Percentiles rank a stretch among this genome's conserved stretches.
Conservation (phyloP, 805 yeast genomes). For the Metahyphopichia silvanorum region DNA sequence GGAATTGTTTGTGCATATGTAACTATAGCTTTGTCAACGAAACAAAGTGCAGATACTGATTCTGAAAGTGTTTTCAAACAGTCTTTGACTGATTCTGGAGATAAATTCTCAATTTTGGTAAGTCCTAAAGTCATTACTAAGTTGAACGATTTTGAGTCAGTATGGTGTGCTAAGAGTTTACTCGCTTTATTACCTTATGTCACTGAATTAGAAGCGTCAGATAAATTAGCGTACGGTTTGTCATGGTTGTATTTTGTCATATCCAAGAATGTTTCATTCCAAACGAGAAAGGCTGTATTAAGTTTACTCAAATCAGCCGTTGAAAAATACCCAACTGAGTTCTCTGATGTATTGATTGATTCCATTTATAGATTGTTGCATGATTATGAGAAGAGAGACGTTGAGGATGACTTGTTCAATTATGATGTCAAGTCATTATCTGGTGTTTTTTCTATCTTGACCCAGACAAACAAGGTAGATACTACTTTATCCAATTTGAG, state of each 20-base stretch:
- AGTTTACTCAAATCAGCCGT: conserved; percentile 28
- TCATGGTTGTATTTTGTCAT: conserved; percentile 48
- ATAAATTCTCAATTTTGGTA: conserved; percentile 47
- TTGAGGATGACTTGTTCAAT: conserved; percentile 10
- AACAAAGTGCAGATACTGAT: conserved; percentile 7
- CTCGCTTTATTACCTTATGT: conserved; percentile 21
- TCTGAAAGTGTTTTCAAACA: conserved; percentile 27
- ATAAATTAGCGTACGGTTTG: conserved; percentile 33
- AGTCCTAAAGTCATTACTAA: conserved; percentile 51
- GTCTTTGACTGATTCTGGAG: conserved; percentile 29
- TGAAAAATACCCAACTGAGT: conserved; percentile 10
- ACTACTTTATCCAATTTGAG: conserved; percentile 15
- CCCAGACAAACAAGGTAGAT: conserved; percentile 15
- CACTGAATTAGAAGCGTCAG: conserved; percentile 6
- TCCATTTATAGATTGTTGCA: conserved; percentile 34
- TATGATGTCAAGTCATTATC: conserved; percentile 16
- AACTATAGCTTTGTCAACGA: conserved; percentile 22
- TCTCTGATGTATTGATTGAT: conserved; percentile 43
- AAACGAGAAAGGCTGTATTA: conserved; percentile 32
- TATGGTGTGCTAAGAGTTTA: conserved; percentile 53
- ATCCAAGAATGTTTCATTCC: conserved; percentile 36
- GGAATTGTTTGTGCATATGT: conserved; percentile 56
- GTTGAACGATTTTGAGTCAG: conserved; percentile 42
- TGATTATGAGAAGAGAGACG: conserved; percentile 8
- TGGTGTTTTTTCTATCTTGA: conserved; percentile 22